A percentile compares a stretch with the other conserved stretches of the same genome.
phyloP scores from a whole-genome alignment of 2,329 filamentous ascomycete genomes.

The Cryphonectria radicalis region DNA sequence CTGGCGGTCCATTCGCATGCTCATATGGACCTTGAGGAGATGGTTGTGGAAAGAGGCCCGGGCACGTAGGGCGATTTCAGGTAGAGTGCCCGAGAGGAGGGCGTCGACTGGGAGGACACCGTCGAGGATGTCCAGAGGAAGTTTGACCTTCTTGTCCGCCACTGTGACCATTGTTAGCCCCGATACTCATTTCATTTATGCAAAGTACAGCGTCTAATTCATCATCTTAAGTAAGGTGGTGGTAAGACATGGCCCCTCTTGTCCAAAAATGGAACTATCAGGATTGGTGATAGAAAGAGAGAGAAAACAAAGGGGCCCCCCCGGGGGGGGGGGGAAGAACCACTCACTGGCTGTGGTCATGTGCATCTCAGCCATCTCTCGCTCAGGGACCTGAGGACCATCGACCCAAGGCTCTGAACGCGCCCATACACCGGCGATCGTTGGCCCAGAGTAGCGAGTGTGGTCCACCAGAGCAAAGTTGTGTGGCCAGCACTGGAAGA shows the following conservation, averaged over 20 bases:
- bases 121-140: background rate
- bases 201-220: background rate
- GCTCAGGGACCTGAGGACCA: background rate
- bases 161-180: background rate
- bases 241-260: too few relatives aligned
- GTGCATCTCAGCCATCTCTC: background rate
- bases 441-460: conserved; percentile 32
- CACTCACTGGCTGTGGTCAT: background rate
- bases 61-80: background rate
- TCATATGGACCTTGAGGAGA: background rate
- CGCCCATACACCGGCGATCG: conserved; percentile 75
- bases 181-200: background rate
- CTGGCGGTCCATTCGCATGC: background rate
- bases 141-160: background rate
- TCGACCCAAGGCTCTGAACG: background rate
- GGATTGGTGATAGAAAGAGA: too few relatives aligned
- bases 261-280: too few relatives aligned
- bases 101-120: background rate
- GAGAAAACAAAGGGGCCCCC: too few relatives aligned
- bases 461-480: conserved; percentile 9
- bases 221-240: too few relatives aligned
- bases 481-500: conserved; percentile 16
- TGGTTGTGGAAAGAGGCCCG: background rate
- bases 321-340: too few relatives aligned
- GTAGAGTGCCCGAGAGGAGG: background rate